phyloP scores from a whole-genome alignment of 805 yeast species.

The Starmerella vaccinii region DNA sequence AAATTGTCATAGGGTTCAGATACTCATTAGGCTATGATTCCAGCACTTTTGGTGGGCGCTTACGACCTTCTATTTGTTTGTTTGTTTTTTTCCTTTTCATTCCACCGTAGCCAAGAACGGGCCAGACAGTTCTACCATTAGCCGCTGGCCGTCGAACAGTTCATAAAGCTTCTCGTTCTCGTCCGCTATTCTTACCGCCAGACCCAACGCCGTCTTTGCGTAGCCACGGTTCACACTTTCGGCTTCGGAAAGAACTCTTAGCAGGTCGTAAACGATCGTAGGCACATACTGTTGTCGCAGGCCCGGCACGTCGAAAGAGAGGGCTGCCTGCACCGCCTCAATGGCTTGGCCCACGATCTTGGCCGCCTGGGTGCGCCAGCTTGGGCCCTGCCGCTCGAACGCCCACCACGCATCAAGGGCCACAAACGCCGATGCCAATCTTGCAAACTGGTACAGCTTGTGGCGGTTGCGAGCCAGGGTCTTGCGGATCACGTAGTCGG shows the following conservation, averaged over 20 bases:
- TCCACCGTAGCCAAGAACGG: conserved; percentile 7
- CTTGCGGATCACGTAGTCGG: conserved; percentile 4
- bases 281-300: conserved; percentile 67
- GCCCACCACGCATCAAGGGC: conserved; percentile 9
- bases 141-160: conserved; percentile 43
- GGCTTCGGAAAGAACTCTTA: conserved; percentile 44
- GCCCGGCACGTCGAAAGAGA: conserved; percentile 20
- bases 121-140: conserved; percentile 8
- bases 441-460: background rate
- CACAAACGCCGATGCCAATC: conserved; percentile 9
- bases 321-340: conserved; percentile 13
- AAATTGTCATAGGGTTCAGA: too few relatives aligned
- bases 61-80: too few relatives aligned
- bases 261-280: conserved; percentile 53
- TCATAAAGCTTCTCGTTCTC: conserved; percentile 52
- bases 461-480: conserved; percentile 3
- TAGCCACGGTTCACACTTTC: conserved; percentile 35
- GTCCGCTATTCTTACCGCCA: conserved; percentile 57
- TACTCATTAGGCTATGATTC: too few relatives aligned
- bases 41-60: too few relatives aligned
- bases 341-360: conserved; percentile 8
- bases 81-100: background rate
- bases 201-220: conserved; percentile 45
- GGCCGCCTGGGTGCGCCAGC: conserved; percentile 7
- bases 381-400: conserved; percentile 1